Percentiles rank a stretch among this genome's conserved stretches.
Conservation (phyloP, 1,139 yeast genomes). For the Hansenula sp. region DNA sequence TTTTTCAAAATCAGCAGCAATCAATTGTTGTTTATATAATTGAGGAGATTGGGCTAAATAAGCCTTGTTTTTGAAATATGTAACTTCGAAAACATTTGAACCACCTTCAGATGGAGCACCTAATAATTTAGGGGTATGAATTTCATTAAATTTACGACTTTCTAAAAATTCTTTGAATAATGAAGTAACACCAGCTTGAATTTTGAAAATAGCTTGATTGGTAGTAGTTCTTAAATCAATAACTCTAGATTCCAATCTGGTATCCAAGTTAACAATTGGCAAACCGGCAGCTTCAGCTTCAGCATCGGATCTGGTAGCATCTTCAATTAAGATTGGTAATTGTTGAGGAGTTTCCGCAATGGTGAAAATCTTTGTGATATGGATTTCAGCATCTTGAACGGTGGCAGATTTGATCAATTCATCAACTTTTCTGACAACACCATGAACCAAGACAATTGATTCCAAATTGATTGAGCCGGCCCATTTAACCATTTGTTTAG, state of each 20-base stretch:
- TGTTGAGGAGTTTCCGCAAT: constrained; percentile 89
- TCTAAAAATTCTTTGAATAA: constrained; percentile 85
- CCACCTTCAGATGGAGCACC: constrained; percentile 99
- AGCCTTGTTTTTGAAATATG: constrained; percentile 90
- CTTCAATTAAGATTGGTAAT: constrained; percentile 92
- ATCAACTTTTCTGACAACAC: constrained; percentile 77
- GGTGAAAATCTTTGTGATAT: constrained; percentile 66
- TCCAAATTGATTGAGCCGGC: constrained; percentile 82
- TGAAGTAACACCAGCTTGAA: constrained; percentile 84
- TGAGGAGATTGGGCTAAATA: constrained; percentile 98
- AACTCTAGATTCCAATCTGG: constrained; percentile 91
- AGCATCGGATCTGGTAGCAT: constrained; percentile 91
- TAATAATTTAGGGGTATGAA: constrained; percentile 92
- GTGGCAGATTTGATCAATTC: constrained; percentile 90
- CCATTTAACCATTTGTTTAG: constrained; percentile 98
- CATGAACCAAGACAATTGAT: constrained; percentile 87
- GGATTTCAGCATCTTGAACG: constrained; percentile 85
- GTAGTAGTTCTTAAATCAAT: constrained; percentile 96
- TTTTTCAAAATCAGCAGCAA: constrained; percentile 94
- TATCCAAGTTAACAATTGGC: constrained; percentile 93
- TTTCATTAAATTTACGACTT: constrained; percentile 71
- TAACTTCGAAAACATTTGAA: constrained; percentile 88
- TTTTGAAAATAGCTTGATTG: constrained; percentile 94
- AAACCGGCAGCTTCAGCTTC: constrained; percentile 91
- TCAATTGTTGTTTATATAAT: constrained; percentile 94